Evolutionary conservation across 1,139 yeast genomes (phyloP).

Genomic region (Blastobotrys aristatus): DNA sequence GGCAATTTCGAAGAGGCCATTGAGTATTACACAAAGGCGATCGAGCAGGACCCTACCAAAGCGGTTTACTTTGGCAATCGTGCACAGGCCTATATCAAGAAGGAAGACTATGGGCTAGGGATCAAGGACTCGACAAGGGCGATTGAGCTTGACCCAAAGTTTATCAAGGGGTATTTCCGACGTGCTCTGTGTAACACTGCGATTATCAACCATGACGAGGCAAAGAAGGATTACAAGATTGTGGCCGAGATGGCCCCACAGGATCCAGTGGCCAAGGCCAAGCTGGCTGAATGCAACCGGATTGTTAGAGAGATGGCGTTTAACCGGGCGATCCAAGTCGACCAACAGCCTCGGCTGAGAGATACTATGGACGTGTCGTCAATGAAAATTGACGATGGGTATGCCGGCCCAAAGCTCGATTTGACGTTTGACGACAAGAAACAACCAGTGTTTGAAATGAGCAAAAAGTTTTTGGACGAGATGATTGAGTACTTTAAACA

Average conservation of each 20-base stretch:
- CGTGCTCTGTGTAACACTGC: constrained; percentile 82
- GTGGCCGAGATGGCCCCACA: constrained; percentile 62
- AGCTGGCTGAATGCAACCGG: constrained; percentile 59
- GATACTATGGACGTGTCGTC: constrained; percentile 42
- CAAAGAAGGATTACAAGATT: constrained; percentile 61
- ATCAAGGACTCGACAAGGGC: constrained; percentile 72
- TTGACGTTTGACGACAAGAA: constrained; percentile 34
- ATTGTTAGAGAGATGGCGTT: constrained; percentile 73
- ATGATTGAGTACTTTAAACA: constrained; percentile 66
- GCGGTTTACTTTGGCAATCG: constrained; percentile 80
- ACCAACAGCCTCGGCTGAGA: constrained; percentile 44
- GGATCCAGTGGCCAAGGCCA: constrained; percentile 63
- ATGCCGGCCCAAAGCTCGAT: constrained; percentile 60
- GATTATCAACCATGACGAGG: constrained; percentile 67
- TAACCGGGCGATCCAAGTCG: constrained; percentile 80
- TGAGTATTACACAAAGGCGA: constrained; percentile 70
- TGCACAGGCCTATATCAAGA: constrained; percentile 83
- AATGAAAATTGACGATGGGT: constrained; percentile 50
- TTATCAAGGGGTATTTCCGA: constrained; percentile 73
- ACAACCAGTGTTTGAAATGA: constrained; percentile 25
- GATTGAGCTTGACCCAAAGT: constrained; percentile 57
- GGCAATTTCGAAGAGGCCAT: constrained; percentile 66
- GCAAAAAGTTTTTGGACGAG: constrained; percentile 52
- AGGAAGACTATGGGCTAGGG: constrained; percentile 84
- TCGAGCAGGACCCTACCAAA: constrained; percentile 57